Evolutionary conservation across 768 basidiomycete species (phyloP), one percentile per base, ranked within the genome.

Genomic region (Naematelia aurantialba): DNA sequence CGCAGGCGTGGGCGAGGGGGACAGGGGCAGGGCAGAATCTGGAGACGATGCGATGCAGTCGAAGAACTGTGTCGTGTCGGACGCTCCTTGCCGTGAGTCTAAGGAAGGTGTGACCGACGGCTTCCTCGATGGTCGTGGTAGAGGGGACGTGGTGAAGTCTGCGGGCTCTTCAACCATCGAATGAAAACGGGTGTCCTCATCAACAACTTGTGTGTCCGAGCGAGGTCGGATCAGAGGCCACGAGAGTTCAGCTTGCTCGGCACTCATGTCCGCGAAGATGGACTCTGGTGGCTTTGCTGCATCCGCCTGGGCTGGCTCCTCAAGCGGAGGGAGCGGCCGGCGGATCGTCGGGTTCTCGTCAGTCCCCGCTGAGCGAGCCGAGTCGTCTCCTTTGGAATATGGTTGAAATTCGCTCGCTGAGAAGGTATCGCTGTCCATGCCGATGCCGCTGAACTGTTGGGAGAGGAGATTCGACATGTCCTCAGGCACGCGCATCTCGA

Each of bases 211-310:
- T 19, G 8, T 24, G 24, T 47, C 46, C 11, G 5, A 54, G 34
- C 3, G 12, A 13, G 45, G 24, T 48, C 64, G 45, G 11, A 52
- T 58, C 21, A 73, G 60, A 0, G 71, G 71, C 71, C 71, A 73
- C 5, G 71, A 66, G 3, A 69, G 50, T 17, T 70, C 64, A 13
- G 71, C 71, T 48, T 73, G 71, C 39, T 73, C 71, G 5, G 71
- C 71, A 12, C 68, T 69, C 71, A 73, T 73, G 56, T 73, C 71
- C 30, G 71, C 71, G 44, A 73, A 70, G 49, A 73, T 70, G n/a
- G 68, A 69, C 4, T 29, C 30, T 58, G 22, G 39, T 3, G 64
- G 47, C 44, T 47, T 58, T 47, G 13, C 45, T 8, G 11, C 29
- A 30, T 13, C 21, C 17, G 45, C 61, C 5, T 61, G 57, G n/a